These are phyloP conservation scores for Pseudozyma tsukubaensis DNA, from an alignment of 1,284 basidiomycete species.

Conservation along the genomic window DNA sequence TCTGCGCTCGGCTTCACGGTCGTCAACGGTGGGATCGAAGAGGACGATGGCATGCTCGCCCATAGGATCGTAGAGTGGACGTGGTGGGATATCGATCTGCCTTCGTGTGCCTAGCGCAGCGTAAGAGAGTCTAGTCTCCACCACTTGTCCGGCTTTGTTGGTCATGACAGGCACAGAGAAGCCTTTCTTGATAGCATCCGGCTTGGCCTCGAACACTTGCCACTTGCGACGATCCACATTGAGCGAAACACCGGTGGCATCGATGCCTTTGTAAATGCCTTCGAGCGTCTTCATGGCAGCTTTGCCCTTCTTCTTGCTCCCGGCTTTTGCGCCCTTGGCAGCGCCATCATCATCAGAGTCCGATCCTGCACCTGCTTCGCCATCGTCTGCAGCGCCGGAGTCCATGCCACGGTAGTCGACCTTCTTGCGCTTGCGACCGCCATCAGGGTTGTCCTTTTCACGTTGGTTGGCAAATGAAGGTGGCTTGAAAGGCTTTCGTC, in stretches of 20 bases:
- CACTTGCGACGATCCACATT: constrained; percentile 63
- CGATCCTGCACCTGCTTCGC: constrained; percentile 42
- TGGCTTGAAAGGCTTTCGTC: constrained; percentile 65
- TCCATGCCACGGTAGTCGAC: constrained; percentile 65
- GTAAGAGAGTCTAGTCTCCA: constrained; percentile 77
- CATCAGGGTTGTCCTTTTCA: constrained; percentile 30
- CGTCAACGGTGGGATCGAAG: constrained; percentile 95
- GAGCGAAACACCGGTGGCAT: constrained; percentile 63
- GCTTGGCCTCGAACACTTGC: constrained; percentile 58
- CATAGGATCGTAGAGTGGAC: constrained; percentile 96
- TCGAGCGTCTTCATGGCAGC: constrained; percentile 54
- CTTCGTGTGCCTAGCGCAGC: constrained; percentile 87
- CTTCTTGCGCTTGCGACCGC: constrained; percentile 59
- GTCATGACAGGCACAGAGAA: constrained; percentile 92
- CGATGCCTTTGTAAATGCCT: constrained; percentile 65
- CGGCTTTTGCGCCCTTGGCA: constrained; percentile 19
- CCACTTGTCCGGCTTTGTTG: constrained; percentile 77
- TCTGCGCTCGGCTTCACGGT: constrained; percentile 59
- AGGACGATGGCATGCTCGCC: constrained; percentile 96
- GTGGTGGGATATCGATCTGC: constrained; percentile 83
- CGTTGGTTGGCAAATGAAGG: constrained; percentile 53
- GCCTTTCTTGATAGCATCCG: constrained; percentile 65
- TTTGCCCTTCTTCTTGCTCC: constrained; percentile 41
- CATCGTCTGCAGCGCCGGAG: constrained; percentile 42
- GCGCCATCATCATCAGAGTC: constrained; percentile 30